phyloP scores from a whole-genome alignment of 495 filamentous ascomycete genomes.

The Aspergillus conjunctus region DNA sequence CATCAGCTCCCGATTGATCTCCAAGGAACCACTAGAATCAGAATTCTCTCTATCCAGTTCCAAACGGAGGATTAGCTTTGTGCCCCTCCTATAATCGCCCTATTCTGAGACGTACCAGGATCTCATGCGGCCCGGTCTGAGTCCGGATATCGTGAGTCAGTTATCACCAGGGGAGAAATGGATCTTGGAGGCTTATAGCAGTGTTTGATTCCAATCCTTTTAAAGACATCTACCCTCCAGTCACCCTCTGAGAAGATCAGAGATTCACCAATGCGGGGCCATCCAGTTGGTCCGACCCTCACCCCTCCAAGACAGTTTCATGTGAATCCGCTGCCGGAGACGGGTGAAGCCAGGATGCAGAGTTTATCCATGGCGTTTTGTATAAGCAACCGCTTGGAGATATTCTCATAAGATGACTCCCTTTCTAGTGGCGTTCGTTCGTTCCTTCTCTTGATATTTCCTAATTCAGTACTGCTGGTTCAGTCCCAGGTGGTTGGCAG shows the following conservation, averaged over 20 bases:
- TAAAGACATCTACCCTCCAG: not conserved
- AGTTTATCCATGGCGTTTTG: not conserved
- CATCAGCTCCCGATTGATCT: too few species aligned
- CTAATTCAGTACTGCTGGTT: conserved; percentile 22
- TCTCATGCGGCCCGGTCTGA: conserved; percentile 1
- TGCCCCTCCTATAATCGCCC: not conserved
- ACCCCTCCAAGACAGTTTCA: conserved; percentile 18
- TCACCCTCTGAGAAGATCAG: not conserved
- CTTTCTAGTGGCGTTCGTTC: not conserved
- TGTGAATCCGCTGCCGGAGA: not conserved
- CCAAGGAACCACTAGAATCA: too few species aligned
- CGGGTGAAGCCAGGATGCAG: not conserved
- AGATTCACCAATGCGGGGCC: not conserved
- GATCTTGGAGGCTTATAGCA: not conserved
- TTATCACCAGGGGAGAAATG: not conserved
- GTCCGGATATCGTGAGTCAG: not conserved
- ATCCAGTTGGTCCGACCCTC: not conserved
- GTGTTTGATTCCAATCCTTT: not conserved
- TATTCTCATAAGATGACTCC: not conserved
- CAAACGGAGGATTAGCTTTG: not conserved
- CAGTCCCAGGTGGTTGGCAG: conserved; percentile 39
- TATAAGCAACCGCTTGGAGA: not conserved
- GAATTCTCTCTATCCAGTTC: not conserved
- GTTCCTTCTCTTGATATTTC: conserved; percentile 15
- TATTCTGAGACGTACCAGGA: conserved; percentile 6